A percentile compares a stretch with the other conserved stretches of the same genome.
Conservation (phyloP, 768 basidiomycete genomes). For the Coprinopsis marcescibilis region DNA sequence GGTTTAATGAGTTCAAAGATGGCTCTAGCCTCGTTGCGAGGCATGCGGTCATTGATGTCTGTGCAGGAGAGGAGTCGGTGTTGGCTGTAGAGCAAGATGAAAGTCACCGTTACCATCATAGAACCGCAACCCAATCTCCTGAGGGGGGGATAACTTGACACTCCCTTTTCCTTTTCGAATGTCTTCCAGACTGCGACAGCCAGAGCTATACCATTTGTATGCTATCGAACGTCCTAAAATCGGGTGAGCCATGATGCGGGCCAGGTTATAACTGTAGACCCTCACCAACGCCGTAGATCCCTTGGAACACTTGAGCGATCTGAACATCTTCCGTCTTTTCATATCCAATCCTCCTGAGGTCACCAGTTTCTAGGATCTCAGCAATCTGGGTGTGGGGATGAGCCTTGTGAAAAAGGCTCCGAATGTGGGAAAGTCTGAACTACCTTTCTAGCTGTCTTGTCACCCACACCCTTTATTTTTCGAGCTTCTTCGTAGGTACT, state of each 20-base stretch:
- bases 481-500: slow-evolving; percentile 53
- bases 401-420: neutral
- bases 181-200: slow-evolving; percentile 77
- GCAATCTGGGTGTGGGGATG: slow-evolving; percentile 47
- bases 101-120: slow-evolving; percentile 56
- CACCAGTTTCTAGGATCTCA: slow-evolving; percentile 74
- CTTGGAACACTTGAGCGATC: slow-evolving; percentile 55
- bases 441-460: slow-evolving; percentile 73
- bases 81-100: slow-evolving; percentile 2
- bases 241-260: neutral
- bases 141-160: slow-evolving; percentile 51
- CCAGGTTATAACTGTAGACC: slow-evolving; percentile 1
- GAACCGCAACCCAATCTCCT: slow-evolving; percentile 61
- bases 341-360: slow-evolving; percentile 59
- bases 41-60: slow-evolving; percentile 87
- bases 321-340: slow-evolving; percentile 62
- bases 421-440: neutral
- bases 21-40: slow-evolving; percentile 67
- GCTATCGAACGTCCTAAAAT: slow-evolving; percentile 57
- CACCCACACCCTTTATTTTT: slow-evolving; percentile 56
- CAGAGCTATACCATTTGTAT: slow-evolving; percentile 65
- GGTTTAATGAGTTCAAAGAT: slow-evolving; percentile 71
- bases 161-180: slow-evolving; percentile 53
- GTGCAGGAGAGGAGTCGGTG: neutral
- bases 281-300: slow-evolving; percentile 85